Conservation (phyloP, 2,329 filamentous ascomycete species). For the Trichophyton benhamiae region DNA sequence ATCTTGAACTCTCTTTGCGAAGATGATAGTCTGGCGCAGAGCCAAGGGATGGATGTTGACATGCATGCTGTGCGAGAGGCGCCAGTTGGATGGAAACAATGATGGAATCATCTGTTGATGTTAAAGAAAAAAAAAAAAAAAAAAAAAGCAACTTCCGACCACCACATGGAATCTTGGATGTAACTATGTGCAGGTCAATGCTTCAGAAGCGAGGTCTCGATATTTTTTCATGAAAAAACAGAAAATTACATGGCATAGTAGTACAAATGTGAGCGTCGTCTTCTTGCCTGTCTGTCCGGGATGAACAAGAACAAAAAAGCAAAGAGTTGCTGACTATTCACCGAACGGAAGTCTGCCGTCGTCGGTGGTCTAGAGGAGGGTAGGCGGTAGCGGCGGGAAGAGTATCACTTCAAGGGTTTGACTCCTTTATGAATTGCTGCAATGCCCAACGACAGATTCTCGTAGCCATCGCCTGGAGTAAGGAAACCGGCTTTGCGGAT, state of each 20-base stretch:
- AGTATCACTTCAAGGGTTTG: conserved; percentile 46
- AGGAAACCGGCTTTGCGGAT: conserved; percentile 60
- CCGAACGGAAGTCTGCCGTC: neutral
- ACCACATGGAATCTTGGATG: neutral
- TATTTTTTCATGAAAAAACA: neutral
- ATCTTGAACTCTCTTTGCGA: conserved; percentile 2
- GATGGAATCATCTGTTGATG: neutral
- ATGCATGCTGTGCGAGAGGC: neutral
- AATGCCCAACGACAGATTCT: conserved; percentile 83
- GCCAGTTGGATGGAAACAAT: neutral
- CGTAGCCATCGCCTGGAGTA: conserved; percentile 69
- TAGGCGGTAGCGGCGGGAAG: neutral
- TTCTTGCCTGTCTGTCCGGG: neutral
- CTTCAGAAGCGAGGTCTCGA: neutral
- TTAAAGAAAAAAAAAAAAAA: neutral
- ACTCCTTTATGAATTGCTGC: conserved; percentile 95
- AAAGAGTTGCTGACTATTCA: neutral
- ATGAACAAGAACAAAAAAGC: neutral
- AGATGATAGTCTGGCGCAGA: neutral
- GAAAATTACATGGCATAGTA: conserved; percentile 1
- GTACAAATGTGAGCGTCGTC: neutral
- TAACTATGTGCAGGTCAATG: neutral
- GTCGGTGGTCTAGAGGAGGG: neutral
- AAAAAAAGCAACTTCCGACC: neutral
- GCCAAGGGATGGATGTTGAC: neutral